Evolutionary conservation across 1,139 yeast species (phyloP), one percentile per base, ranked within the genome.

Genomic region (Zhuliangozyma parablackwelliae): DNA sequence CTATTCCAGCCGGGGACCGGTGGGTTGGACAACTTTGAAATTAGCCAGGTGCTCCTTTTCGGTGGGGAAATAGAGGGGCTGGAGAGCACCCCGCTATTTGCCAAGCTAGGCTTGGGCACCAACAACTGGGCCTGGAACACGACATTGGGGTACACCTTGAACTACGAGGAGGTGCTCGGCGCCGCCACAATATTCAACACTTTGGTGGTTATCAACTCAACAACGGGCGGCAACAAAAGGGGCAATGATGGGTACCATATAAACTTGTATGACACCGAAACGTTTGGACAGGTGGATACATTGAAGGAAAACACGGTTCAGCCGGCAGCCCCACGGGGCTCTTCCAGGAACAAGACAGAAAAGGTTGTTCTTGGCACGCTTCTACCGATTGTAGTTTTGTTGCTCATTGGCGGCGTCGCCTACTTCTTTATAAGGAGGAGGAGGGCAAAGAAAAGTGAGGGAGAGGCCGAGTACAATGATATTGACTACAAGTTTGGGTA

Each of bases 151-250:
- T 28, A 16, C 8, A 25, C 33, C 21, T 28, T 57, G 23, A 39
- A 51, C 7, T 34, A 42, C 23, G 46, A 46, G 26, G 58, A 59
- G 23, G 54, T 65, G 20, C 36, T 61, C 12, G 77, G 77, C 1
- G 72, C 73, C 3, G 72, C 69, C 2, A 61, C 74, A 10, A 58
- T 72, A 10, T 72, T 69, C 47, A 61, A 69, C 30, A 68, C 74
- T 3, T 52, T 72, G 34, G 57, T 71, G 1, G 56, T 64, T 8
- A 52, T 65, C 21, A 63, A 61, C 38, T 48, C 57, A 3, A 49
- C 63, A 1, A 36, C 44, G 10, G 23, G 28, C n/a, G 6, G 48
- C 32, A 38, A 41, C 16, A 32, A 45, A 21, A 16, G 16, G 16
- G 4, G 16, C 16, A 47, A 49, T 34, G 31, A 38, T 10, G 28